phyloP scores from a whole-genome alignment of 257 asterid genomes.

The Primulina eburnea region DNA sequence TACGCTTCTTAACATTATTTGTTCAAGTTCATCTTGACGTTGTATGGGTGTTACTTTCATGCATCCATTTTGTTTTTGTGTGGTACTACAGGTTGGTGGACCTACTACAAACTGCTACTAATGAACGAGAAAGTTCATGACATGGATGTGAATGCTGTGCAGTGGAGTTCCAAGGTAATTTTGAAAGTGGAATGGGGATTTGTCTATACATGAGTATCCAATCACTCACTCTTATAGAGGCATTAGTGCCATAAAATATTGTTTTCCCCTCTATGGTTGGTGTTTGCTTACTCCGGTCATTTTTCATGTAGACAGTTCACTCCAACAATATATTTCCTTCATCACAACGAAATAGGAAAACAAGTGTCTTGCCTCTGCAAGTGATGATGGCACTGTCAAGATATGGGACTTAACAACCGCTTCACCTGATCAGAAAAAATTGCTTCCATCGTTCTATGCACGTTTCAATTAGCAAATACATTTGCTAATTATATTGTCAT shows the following conservation, averaged over 20 bases:
- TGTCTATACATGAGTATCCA: neutral
- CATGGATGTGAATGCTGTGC: conserved; percentile 83
- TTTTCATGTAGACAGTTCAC: neutral
- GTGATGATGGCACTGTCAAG: conserved; percentile 87
- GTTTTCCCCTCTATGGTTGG: neutral
- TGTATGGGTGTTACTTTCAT: neutral
- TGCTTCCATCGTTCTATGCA: conserved; percentile 17
- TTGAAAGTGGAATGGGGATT: neutral
- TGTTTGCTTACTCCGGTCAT: neutral
- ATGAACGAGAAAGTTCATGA: conserved; percentile 89
- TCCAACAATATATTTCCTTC: conserved; percentile 14
- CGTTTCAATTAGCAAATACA: neutral
- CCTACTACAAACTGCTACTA: conserved; percentile 65
- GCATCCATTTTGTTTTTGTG: conserved; percentile 11
- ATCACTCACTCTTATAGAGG: neutral
- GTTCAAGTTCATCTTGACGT: neutral
- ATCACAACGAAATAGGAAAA: conserved; percentile 43
- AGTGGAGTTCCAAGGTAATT: conserved; percentile 73
- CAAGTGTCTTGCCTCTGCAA: conserved; percentile 69
- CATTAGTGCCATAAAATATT: neutral
- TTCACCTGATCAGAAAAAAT: conserved; percentile 21
- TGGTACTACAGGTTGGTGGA: conserved; percentile 51
- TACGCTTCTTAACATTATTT: neutral
- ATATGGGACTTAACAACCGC: conserved; percentile 69
- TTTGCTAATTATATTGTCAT: conserved; percentile 14